Evolutionary conservation across 345 rosid species (phyloP), one percentile per base, ranked within the genome.

Genomic region (Eucalyptus victrix): DNA sequence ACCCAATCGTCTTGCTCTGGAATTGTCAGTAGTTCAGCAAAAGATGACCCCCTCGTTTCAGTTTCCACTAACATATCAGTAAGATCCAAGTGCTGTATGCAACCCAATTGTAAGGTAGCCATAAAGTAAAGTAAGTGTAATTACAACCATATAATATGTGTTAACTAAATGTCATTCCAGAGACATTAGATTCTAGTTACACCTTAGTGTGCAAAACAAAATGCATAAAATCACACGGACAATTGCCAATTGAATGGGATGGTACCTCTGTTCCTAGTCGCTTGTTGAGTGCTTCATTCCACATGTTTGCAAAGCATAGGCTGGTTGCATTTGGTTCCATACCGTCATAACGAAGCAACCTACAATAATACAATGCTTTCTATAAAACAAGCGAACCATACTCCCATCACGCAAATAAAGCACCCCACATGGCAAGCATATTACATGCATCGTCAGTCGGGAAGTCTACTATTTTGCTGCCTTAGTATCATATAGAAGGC

Each of bases 291-390:
- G 98, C 99, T 93, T 98, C 99, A 88, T 96, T 97, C 99, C 98
- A 96, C 93, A 97, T 91, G 91, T 97, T 96, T 80, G 98, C 97
- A 88, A 34, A 34, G 99, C 98, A 94, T 96, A 97, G 72, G 91
- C 95, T 90, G 99, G 99, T 92, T 98, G 98, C 32, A 96, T 92
- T 86, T 96, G 94, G 92, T 92, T 96, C 99, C 99, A 98, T 87
- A 98, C 97, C 21, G 98, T 95, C 99, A 97, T 96, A 87, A 95
- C 95, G 99, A 98, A 92, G 99, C 99, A 87, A 98, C 98, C 99
- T 97, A 93, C 45, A 91, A 45, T 65, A 90, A 91, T 56, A 86
- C 18, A 69, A 32, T 30, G 91, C 85, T 87, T 86, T 17, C 24
- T 30, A 60, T 87, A 18, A 72, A 37, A 19, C 83, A 6, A 72